These are phyloP conservation scores for Isatis tinctoria DNA, from an alignment of 345 rosid genomes.

Conservation along the genomic window DNA sequence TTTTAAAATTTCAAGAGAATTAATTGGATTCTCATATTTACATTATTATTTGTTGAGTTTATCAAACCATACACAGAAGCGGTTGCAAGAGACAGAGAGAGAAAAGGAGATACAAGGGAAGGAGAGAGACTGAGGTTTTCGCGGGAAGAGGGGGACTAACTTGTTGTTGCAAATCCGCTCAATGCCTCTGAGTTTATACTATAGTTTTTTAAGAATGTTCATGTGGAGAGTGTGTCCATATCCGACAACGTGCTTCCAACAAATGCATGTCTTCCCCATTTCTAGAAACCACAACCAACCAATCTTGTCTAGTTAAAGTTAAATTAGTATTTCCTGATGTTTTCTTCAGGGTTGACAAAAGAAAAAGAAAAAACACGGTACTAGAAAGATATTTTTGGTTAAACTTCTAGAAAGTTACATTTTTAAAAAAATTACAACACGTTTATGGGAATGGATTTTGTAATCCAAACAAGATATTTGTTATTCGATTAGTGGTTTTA, in stretches of 20 bases:
- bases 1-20: background rate
- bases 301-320: background rate
- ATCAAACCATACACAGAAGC: slow-evolving; percentile 21
- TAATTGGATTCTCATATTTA: slow-evolving; percentile 14
- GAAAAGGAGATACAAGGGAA: background rate
- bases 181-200: background rate
- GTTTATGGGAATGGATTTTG: background rate
- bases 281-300: background rate
- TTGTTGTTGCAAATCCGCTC: background rate
- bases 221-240: background rate
- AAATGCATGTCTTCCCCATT: slow-evolving; percentile 31
- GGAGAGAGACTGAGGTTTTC: slow-evolving; percentile 45
- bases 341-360: slow-evolving; percentile 20
- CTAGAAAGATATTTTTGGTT: slow-evolving; percentile 3
- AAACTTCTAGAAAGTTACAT: background rate
- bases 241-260: slow-evolving; percentile 27
- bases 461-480: too few relatives aligned
- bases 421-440: background rate
- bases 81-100: slow-evolving; percentile 16
- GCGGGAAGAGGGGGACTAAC: slow-evolving; percentile 49
- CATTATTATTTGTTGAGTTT: background rate
- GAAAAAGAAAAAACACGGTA: background rate
- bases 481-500: too few relatives aligned
- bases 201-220: too few relatives aligned
- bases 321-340: slow-evolving; percentile 2